Conservation (phyloP, 441 rosid species). For the Breynia disticha region DNA sequence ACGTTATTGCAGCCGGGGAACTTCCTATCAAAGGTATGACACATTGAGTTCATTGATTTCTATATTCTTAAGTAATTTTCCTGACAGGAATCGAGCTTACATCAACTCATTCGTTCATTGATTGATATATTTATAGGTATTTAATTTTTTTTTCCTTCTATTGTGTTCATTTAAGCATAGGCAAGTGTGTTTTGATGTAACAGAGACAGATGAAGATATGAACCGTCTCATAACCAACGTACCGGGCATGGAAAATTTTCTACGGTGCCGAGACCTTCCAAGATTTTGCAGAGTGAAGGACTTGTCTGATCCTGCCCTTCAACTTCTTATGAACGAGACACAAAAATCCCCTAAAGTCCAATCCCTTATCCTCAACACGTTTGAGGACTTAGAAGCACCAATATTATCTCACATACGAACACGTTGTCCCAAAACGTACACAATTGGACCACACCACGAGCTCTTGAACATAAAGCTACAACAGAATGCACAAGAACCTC, state of each 20-base stretch:
- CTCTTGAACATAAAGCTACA: slow-evolving; percentile 20
- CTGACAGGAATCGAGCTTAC: no score
- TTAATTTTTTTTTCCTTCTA: background rate
- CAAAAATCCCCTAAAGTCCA: slow-evolving; percentile 7
- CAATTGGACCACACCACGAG: slow-evolving; percentile 43
- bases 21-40: slow-evolving; percentile 34
- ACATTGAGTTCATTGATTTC: background rate
- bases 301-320: slow-evolving; percentile 1
- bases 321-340: slow-evolving; percentile 6
- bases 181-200: background rate
- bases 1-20: slow-evolving; percentile 26
- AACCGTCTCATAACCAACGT: slow-evolving; percentile 29
- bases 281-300: slow-evolving; percentile 25
- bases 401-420: slow-evolving; percentile 27
- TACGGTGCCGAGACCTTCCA: slow-evolving; percentile 45
- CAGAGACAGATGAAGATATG: slow-evolving; percentile 31
- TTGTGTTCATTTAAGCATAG: background rate
- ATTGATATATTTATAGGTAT: background rate
- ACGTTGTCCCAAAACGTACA: slow-evolving; percentile 26
- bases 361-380: slow-evolving; percentile 37
- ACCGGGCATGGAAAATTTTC: slow-evolving; percentile 33
- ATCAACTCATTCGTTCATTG: background rate
- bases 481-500: background rate
- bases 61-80: no score
- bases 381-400: slow-evolving; percentile 33